A percentile compares a stretch with the other conserved stretches of the same genome.
phyloP scores from a whole-genome alignment of 305 asterid genomes.

The Fraxinus velutina region DNA sequence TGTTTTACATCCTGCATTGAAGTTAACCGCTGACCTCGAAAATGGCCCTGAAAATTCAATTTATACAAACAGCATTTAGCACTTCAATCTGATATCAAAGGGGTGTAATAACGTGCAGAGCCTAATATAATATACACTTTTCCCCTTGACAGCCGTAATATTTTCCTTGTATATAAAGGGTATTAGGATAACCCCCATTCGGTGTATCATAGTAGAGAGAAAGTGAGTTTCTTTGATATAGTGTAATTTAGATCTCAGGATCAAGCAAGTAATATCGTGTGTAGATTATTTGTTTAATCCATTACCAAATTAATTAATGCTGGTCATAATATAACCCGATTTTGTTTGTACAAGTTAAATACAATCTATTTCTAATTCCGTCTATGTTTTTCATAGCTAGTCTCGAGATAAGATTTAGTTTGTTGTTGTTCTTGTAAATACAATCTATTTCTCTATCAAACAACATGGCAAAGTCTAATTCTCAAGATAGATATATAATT shows the following conservation, averaged over 20 bases:
- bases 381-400: neutral
- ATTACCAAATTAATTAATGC: neutral
- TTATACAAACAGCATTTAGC: neutral
- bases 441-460: neutral
- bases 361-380: neutral
- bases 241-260: neutral
- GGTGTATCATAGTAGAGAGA: neutral
- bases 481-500: neutral
- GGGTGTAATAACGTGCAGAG: neutral
- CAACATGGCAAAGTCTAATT: neutral
- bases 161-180: neutral
- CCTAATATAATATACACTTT: neutral
- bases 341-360: neutral
- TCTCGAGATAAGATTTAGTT: neutral
- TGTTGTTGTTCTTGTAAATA: neutral
- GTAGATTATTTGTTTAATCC: neutral
- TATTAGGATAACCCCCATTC: neutral
- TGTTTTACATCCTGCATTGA: slow-evolving; percentile 93
- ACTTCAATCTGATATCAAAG: neutral
- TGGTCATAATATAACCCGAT: neutral
- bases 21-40: slow-evolving; percentile 89
- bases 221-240: neutral
- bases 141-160: neutral
- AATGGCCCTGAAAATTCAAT: slow-evolving; percentile 59
- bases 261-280: neutral